Base-by-base conservation (phyloP, 164 flowering plant genomes). In the Stephania japonica region DNA sequence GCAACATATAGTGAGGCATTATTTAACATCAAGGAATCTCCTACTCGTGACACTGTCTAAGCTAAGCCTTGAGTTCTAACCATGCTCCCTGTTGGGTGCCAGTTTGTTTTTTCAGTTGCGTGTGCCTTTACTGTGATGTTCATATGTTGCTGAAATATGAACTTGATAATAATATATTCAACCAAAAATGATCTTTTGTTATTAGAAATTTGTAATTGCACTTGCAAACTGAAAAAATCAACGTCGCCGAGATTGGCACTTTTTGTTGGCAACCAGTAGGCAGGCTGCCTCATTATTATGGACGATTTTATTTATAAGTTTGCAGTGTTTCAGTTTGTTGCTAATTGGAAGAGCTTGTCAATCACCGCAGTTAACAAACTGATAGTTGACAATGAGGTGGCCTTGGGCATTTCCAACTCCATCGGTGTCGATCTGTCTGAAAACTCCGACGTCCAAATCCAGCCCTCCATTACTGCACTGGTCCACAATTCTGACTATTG, bases 381-480 rank as follows among this genome's bases (percentile, higher is more conserved):
- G 81, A 70, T 76, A 85, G 83, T 69, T 79, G 75, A 76, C 64
- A 80, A 76, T 76, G 71, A 78, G 74, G 65, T 77, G 65, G 41
- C 78, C 91, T 61, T 75, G 82, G 1, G 68, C 74, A 62, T 78
- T 11, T 24, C 97, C 97, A 16, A 5, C 26, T 61, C 91, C 86
- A 72, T 90, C 67, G 4, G 89, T 87, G 80, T 92, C 97, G 0
- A 92, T 14, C 42, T 72, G 75, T 1, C 56, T 27, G 50, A 92
- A 90, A 18, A 85, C 89, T 2, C 68, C 78, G 16, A 16, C 75
- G 18, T 92, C 97, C 83, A 92, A 77, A 78, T 92, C 97, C 21
- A 90, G 61, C 19, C 97, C 94, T 72, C 94, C 97, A 49, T 92
- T 92, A 75, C 85, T 74, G 81, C 97, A 89, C 70, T 92, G 92